phyloP scores from a whole-genome alignment of 225 moss, liverwort and hornwort species.

The Thuidium tamariscinum region DNA sequence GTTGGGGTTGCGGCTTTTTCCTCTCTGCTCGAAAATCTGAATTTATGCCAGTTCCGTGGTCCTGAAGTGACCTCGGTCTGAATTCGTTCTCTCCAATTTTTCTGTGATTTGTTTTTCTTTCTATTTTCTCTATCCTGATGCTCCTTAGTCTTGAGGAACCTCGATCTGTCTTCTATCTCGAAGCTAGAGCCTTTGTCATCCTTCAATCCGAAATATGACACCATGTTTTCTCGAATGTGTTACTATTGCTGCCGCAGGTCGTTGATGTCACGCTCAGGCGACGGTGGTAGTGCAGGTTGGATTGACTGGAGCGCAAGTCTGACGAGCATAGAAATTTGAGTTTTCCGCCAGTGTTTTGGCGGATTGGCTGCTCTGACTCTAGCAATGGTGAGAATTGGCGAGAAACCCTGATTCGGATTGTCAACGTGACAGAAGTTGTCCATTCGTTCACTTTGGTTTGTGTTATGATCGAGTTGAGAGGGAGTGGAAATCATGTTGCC shows the following conservation, averaged over 20 bases:
- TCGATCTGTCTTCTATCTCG: neutral
- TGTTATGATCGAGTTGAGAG: neutral
- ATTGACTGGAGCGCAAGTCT: neutral
- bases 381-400: neutral
- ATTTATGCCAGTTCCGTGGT: neutral
- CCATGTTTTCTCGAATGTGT: neutral
- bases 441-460: neutral
- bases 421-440: neutral
- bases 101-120: neutral
- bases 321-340: neutral
- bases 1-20: constrained; percentile 1
- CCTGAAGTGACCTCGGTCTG: neutral
- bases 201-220: neutral
- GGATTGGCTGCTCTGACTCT: neutral
- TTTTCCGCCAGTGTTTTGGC: neutral
- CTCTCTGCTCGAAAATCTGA: neutral
- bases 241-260: neutral
- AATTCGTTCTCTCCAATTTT: neutral
- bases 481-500: neutral
- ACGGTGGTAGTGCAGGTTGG: neutral
- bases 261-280: neutral
- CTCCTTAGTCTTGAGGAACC: neutral
- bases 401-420: neutral
- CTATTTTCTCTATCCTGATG: neutral
- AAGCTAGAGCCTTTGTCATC: neutral